These are phyloP conservation scores for Saturnispora gosingensis DNA, from an alignment of 805 yeast species.

Conservation along the genomic window DNA sequence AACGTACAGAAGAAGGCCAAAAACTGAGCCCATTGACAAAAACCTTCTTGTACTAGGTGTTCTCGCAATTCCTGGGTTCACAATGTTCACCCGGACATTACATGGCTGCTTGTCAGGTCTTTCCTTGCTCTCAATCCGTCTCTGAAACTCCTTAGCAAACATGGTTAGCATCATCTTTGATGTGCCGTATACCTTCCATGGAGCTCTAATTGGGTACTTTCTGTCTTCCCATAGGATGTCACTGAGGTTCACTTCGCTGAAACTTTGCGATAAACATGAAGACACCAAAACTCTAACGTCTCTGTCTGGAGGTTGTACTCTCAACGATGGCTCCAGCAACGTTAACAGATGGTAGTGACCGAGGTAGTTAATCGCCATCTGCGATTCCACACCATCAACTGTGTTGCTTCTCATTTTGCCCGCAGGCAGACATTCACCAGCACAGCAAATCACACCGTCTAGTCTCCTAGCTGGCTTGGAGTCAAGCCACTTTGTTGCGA, in stretches of 20 bases:
- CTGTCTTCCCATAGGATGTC: slow-evolving; percentile 56
- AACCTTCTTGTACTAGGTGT: slow-evolving; percentile 78
- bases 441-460: slow-evolving; percentile 84
- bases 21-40: slow-evolving; percentile 64
- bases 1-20: slow-evolving; percentile 50
- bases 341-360: slow-evolving; percentile 77
- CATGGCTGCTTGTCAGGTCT: slow-evolving; percentile 65
- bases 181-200: slow-evolving; percentile 75
- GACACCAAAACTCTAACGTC: slow-evolving; percentile 80
- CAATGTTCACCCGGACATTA: slow-evolving; percentile 61
- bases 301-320: slow-evolving; percentile 88
- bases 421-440: slow-evolving; percentile 72
- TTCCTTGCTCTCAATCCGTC: slow-evolving; percentile 45
- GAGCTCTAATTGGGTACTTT: slow-evolving; percentile 49
- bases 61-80: slow-evolving; percentile 90
- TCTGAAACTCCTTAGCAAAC: slow-evolving; percentile 74
- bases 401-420: slow-evolving; percentile 57
- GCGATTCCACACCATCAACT: slow-evolving; percentile 78
- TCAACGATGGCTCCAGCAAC: slow-evolving; percentile 71
- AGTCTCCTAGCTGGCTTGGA: slow-evolving; percentile 82
- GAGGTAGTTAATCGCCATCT: slow-evolving; percentile 73
- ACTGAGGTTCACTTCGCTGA: slow-evolving; percentile 54
- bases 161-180: slow-evolving; percentile 70
- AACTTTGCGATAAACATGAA: slow-evolving; percentile 66
- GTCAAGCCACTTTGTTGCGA: slow-evolving; percentile 93